Evolutionary conservation across 2,329 filamentous ascomycete species (phyloP), one percentile per base, ranked within the genome.

Genomic region (Aspergillus sp.): DNA sequence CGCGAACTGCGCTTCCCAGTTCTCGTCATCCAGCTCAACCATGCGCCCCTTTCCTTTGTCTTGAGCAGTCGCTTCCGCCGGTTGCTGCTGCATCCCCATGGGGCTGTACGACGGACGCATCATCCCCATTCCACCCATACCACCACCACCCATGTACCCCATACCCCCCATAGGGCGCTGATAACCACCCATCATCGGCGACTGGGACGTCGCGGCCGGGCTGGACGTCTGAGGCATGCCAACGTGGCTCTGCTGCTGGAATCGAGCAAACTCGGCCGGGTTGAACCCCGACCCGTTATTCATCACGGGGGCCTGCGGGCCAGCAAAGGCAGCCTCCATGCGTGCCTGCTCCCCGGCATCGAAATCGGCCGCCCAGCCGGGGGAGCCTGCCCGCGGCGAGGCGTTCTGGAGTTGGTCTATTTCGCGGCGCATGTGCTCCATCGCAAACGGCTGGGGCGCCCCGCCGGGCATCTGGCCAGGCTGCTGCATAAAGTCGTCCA

Each of bases 1-100:
- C 36, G 86, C 83, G 59, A 98, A 98, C 59, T 96, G 86, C 49
- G 86, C 85, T 62, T 96, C 89, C 91, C 91, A 96, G 53, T 93
- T 82, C 52, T 81, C 69, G 48, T 98, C 89, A 55, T 95, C 86
- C 15, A 96, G 74, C 64, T 96, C 91, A 8, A 96, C 80, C 64
- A 96, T 75, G 22, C 74, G 66, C 4, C 67, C 76, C 61, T 93
- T 93, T 24, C 83, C 88, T 58, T 96, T 96, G 37, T 82, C 84
- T 59, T 86, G 60, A 26, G 67, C 63, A 36, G 61, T 52, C 22
- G 60, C 60, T 26, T 60, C 53, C 22, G 49, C 49, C 15, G 57
- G 60, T 35, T 58, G 55, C 45, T 70, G 67, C 45, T 70, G 66
- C 51, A 68, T 63, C 27, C 59, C 59, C 50, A 69, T 63, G 8